Conservation (phyloP, 2,329 filamentous ascomycete species). For the Graphium sp. region DNA sequence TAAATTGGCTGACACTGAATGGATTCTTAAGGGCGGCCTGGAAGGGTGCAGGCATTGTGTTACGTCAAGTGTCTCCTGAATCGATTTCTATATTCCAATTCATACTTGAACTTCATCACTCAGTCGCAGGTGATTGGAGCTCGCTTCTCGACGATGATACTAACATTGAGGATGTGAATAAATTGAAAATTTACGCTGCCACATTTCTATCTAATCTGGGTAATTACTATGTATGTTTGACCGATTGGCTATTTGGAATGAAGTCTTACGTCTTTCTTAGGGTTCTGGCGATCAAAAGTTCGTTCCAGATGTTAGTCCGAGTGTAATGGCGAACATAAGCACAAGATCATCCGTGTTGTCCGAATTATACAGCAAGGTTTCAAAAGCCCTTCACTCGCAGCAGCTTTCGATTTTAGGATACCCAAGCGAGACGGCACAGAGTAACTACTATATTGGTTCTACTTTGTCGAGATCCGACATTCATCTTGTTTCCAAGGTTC, state of each 20-base stretch:
- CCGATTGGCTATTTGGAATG: constrained; percentile 1
- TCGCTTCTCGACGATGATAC: constrained; percentile 22
- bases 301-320: constrained; percentile 26
- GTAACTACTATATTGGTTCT: constrained; percentile 36
- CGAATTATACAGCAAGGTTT: constrained; percentile 22
- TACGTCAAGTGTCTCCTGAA: constrained; percentile 43
- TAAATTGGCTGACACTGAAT: constrained; percentile 1
- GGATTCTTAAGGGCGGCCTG: constrained; percentile 28
- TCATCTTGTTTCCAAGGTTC: constrained; percentile 27
- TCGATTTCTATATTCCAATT: constrained; percentile 40
- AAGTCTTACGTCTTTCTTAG: constrained; percentile 10
- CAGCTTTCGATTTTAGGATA: constrained; percentile 38
- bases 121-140: constrained; percentile 33
- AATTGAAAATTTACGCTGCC: constrained; percentile 37
- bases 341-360: constrained; percentile 19
- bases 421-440: constrained; percentile 30
- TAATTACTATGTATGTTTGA: constrained; percentile 33
- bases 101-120: constrained; percentile 32
- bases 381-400: constrained; percentile 26
- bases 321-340: constrained; percentile 23
- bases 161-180: constrained; percentile 21
- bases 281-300: constrained; percentile 45
- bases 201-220: constrained; percentile 41
- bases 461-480: constrained; percentile 34
- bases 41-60: constrained; percentile 33